phyloP scores from a whole-genome alignment of 352 stramenopile genomes.

The Peronosclerospora sorghi region DNA sequence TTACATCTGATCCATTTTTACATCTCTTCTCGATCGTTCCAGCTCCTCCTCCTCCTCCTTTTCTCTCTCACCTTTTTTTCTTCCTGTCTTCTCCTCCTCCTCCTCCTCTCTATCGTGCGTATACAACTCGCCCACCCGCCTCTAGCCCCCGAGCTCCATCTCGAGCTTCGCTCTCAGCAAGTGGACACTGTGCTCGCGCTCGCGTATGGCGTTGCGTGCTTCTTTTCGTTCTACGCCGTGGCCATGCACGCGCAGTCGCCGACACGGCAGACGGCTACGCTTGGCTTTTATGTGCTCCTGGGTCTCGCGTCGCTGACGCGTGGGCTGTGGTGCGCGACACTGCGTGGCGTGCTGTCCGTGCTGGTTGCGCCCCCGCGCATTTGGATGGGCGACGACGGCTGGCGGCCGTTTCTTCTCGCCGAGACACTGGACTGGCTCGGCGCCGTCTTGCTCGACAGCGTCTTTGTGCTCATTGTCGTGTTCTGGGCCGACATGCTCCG shows the following conservation, averaged over 20 bases:
- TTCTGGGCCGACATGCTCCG: slow-evolving; percentile 97
- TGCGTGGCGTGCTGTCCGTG: slow-evolving; percentile 60
- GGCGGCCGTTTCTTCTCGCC: slow-evolving; percentile 56
- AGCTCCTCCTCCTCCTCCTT: too few relatives aligned
- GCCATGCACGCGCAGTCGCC: slow-evolving; percentile 53
- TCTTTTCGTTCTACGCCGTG: slow-evolving; percentile 77
- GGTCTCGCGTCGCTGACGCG: slow-evolving; percentile 49
- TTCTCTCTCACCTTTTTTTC: too few relatives aligned
- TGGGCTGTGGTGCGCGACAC: slow-evolving; percentile 63
- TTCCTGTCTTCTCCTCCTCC: too few relatives aligned
- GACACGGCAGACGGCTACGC: slow-evolving; percentile 45
- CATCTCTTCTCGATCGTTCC: too few relatives aligned
- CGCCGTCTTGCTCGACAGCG: slow-evolving; percentile 91
- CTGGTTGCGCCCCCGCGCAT: slow-evolving; percentile 45
- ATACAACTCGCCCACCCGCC: too few relatives aligned
- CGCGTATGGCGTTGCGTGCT: slow-evolving; percentile 61
- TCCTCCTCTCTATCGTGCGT: too few relatives aligned
- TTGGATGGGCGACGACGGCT: slow-evolving; percentile 55
- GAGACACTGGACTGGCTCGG: slow-evolving; percentile 86
- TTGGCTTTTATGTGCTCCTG: slow-evolving; percentile 79
- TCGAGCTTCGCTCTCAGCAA: slow-evolving; percentile 73
- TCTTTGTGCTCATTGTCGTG: slow-evolving; percentile 96
- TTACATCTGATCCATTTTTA: too few relatives aligned
- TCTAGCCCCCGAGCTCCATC: slow-evolving; percentile 45
- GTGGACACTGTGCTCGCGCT: slow-evolving; percentile 70